Conservation (phyloP, 75 land plant species). For the Larix kaempferi region DNA sequence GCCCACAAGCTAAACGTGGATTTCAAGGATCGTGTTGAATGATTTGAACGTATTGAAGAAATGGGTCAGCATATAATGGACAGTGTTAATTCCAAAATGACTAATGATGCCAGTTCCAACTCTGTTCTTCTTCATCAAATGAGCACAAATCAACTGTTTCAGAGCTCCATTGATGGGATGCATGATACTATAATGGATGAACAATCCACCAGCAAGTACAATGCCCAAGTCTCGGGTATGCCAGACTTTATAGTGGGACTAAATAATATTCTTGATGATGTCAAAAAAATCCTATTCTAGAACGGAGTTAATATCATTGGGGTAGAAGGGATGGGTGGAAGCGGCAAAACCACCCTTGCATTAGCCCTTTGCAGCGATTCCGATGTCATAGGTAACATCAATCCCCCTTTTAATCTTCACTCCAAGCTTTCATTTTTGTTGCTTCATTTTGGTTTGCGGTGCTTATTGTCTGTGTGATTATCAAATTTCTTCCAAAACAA, state of each 20-base stretch:
- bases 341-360: not conserved
- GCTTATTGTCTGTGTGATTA: no score
- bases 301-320: not conserved
- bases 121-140: not conserved
- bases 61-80: constrained; percentile 1
- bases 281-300: not conserved
- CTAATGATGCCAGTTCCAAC: not conserved
- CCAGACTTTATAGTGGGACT: not conserved
- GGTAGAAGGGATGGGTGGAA: constrained; percentile 3
- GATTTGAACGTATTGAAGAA: not conserved
- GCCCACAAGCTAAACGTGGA: not conserved
- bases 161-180: not conserved
- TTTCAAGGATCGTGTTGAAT: not conserved
- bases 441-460: not conserved
- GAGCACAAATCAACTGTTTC: not conserved
- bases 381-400: not conserved
- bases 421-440: not conserved
- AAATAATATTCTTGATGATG: not conserved
- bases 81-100: not conserved
- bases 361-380: not conserved
- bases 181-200: not conserved
- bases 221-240: not conserved
- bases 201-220: not conserved
- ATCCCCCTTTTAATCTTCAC: not conserved
- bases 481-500: constrained; percentile 35